Percentiles rank a stretch among this genome's conserved stretches.
Conservation (phyloP, 1,284 basidiomycete species). For the Leccinum solheimii region DNA sequence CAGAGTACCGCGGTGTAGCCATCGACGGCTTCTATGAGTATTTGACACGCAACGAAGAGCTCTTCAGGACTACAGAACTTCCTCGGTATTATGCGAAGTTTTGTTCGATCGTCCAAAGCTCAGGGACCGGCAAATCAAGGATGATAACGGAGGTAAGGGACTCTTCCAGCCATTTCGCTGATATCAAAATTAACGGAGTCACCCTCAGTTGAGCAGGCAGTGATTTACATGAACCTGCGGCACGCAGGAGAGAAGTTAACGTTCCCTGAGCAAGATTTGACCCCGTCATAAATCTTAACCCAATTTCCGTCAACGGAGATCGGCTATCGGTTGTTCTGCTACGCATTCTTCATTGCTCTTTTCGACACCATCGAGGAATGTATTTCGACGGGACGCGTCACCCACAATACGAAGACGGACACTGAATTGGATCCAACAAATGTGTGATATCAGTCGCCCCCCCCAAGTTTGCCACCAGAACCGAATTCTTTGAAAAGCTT, state of each 20-base stretch:
- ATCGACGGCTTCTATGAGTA: neutral
- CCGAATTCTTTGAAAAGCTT: neutral
- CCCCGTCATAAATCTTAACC: neutral
- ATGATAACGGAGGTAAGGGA: neutral
- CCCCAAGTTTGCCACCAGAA: neutral
- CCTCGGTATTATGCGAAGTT: neutral
- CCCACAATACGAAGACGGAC: neutral
- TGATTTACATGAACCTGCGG: neutral
- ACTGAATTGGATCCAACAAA: neutral
- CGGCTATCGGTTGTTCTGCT: neutral
- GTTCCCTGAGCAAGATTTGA: neutral
- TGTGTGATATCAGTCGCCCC: neutral
- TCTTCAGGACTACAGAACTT: neutral
- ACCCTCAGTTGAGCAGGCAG: neutral
- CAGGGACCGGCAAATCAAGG: neutral
- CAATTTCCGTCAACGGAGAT: neutral
- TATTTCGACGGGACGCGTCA: neutral
- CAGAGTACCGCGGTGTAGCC: neutral
- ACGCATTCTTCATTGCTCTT: neutral
- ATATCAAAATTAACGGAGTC: neutral
- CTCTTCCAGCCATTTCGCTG: neutral
- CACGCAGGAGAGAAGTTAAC: neutral
- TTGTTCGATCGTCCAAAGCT: neutral
- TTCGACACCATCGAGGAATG: neutral
- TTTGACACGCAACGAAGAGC: neutral